Evolutionary conservation across 352 stramenopile species (phyloP).

Genomic region (Phytophthora capsici): DNA sequence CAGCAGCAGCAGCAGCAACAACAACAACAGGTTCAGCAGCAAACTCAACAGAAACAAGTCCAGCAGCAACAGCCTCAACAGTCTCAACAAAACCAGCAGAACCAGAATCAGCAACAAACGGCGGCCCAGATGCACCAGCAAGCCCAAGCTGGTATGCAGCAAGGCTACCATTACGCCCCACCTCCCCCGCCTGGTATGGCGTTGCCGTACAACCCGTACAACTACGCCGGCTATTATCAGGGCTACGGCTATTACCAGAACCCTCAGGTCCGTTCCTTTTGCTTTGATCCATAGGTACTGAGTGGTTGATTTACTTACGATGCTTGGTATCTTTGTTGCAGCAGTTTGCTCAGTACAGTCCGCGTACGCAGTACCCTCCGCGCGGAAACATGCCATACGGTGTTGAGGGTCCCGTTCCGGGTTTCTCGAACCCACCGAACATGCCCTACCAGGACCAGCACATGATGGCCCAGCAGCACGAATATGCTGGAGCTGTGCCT

Average conservation of each 20-base stretch:
- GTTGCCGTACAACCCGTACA: slow-evolving; percentile 90
- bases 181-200: slow-evolving; percentile 87
- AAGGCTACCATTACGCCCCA: slow-evolving; percentile 86
- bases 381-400: slow-evolving; percentile 86
- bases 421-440: slow-evolving; percentile 80
- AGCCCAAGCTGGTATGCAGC: slow-evolving; percentile 53
- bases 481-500: slow-evolving; percentile 75
- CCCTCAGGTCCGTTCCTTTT: slow-evolving; percentile 57
- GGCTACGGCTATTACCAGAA: slow-evolving; percentile 91
- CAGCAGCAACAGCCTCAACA: slow-evolving; percentile 53
- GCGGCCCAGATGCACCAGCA: slow-evolving; percentile 68
- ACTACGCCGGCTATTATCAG: slow-evolving; percentile 87
- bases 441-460: slow-evolving; percentile 89
- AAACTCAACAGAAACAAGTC: slow-evolving; percentile 54
- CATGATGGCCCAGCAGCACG: slow-evolving; percentile 79
- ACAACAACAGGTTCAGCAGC: slow-evolving; percentile 38
- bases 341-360: slow-evolving; percentile 88
- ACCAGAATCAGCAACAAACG: slow-evolving; percentile 56
- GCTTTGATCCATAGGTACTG: neutral
- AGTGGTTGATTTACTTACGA: slow-evolving; percentile 6
- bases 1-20: slow-evolving; percentile 44
- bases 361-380: slow-evolving; percentile 84
- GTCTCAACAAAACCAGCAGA: slow-evolving; percentile 37
- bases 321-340: neutral
- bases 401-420: slow-evolving; percentile 79